Percentiles rank a stretch among this genome's conserved stretches.
Evolutionary conservation across 305 asterid species (phyloP).

Genomic region (Fraxinus floribunda): DNA sequence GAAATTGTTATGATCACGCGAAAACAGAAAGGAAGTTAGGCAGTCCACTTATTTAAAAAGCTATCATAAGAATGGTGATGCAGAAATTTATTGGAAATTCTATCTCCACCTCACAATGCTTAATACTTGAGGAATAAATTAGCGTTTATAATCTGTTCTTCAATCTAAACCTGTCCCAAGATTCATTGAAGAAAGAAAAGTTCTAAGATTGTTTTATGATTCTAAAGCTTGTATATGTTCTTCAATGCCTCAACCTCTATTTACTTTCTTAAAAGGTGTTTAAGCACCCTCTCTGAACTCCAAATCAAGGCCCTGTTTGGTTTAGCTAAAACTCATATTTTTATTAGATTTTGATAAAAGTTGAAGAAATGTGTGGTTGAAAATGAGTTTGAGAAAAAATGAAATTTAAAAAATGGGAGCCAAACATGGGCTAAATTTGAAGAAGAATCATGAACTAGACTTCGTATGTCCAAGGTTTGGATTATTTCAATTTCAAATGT

Average conservation of each 20-base stretch:
- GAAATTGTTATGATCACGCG: neutral
- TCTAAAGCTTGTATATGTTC: neutral
- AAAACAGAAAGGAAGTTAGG: neutral
- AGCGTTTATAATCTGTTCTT: neutral
- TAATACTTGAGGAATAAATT: neutral
- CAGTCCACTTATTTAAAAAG: neutral
- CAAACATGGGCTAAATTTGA: neutral
- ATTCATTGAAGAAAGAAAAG: neutral
- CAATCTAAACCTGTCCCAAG: neutral
- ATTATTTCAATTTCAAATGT: neutral
- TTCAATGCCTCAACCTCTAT: neutral
- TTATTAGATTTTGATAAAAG: neutral
- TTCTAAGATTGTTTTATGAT: neutral
- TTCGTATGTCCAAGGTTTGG: neutral
- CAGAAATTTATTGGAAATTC: neutral
- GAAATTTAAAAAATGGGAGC: neutral
- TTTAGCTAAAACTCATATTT: neutral
- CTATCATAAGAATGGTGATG: neutral
- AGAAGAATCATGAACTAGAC: neutral
- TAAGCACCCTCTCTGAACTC: neutral
- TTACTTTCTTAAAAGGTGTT: neutral
- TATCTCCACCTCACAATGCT: neutral
- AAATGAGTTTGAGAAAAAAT: neutral
- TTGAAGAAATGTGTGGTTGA: neutral
- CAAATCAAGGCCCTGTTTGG: neutral